These are phyloP conservation scores for Cryptosporidium ubiquitum DNA, from an alignment of 169 alveolate genomes.

Conservation along the genomic window DNA sequence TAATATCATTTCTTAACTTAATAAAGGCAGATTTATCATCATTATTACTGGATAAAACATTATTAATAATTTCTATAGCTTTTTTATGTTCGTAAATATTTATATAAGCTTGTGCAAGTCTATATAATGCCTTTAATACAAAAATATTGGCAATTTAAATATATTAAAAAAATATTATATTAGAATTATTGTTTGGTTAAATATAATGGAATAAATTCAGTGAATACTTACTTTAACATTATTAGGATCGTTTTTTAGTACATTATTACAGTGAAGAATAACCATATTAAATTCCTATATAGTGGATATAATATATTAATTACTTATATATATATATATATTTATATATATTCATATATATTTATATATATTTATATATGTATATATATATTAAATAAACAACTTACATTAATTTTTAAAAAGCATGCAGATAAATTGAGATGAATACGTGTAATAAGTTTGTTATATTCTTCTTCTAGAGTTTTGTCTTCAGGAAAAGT, in stretches of 20 bases:
- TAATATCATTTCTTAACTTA: constrained; percentile 19
- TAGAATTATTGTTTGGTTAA: background rate
- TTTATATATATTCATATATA: too few species aligned
- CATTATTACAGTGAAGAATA: constrained; percentile 43
- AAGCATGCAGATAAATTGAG: constrained; percentile 53
- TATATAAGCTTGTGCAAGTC: constrained; percentile 47
- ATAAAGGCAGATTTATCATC: constrained; percentile 3
- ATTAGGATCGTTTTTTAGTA: constrained; percentile 36
- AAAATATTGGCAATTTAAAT: background rate
- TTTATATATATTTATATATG: background rate
- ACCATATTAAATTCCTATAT: constrained; percentile 39
- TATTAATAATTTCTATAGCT: constrained; percentile 31
- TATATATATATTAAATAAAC: background rate
- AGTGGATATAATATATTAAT: background rate
- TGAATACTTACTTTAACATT: constrained; percentile 32
- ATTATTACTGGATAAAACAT: background rate
- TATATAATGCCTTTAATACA: constrained; percentile 34
- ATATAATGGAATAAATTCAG: background rate
- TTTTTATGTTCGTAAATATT: constrained; percentile 24
- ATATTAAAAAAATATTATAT: background rate
- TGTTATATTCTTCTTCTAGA: constrained; percentile 34
- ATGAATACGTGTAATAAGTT: constrained; percentile 22
- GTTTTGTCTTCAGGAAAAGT: constrained; percentile 45
- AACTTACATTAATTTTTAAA: constrained; percentile 43
- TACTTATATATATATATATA: background rate